A percentile compares a stretch with the other conserved stretches of the same genome.
Conservation (phyloP, 768 basidiomycete genomes). For the Russula dissimulans region DNA sequence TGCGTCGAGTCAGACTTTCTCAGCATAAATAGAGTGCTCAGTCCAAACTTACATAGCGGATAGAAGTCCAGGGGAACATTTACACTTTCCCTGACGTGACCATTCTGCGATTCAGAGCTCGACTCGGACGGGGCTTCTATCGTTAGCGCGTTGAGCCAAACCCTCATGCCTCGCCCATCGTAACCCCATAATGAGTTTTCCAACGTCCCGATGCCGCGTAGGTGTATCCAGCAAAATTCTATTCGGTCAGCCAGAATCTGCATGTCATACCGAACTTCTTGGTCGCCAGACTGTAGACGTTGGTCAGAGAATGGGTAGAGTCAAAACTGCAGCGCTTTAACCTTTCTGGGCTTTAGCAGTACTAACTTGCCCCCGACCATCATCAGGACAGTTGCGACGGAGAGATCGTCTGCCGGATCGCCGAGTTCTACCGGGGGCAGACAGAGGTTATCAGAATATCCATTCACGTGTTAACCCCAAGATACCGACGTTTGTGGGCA, state of each 20-base stretch:
- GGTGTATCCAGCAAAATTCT: slow-evolving; percentile 98
- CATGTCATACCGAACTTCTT: slow-evolving; percentile 95
- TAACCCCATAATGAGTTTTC: slow-evolving; percentile 99
- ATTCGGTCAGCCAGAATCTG: slow-evolving; percentile 95
- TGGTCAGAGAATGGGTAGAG: neutral
- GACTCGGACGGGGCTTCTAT: slow-evolving; percentile 51
- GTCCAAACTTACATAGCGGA: slow-evolving; percentile 68
- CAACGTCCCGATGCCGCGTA: slow-evolving; percentile 83
- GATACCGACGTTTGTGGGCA: slow-evolving; percentile 76
- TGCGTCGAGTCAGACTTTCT: slow-evolving; percentile 26
- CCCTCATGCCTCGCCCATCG: slow-evolving; percentile 78
- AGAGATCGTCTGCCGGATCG: slow-evolving; percentile 85
- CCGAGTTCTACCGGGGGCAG: slow-evolving; percentile 61
- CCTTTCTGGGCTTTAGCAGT: slow-evolving; percentile 82
- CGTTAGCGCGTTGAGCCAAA: slow-evolving; percentile 93
- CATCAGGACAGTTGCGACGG: slow-evolving; percentile 92
- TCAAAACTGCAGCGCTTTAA: slow-evolving; percentile 20
- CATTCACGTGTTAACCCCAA: neutral
- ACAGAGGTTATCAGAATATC: slow-evolving; percentile 2
- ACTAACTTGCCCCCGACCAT: slow-evolving; percentile 89
- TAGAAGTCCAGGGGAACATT: slow-evolving; percentile 91
- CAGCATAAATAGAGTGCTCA: slow-evolving; percentile 3
- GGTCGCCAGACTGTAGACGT: slow-evolving; percentile 54
- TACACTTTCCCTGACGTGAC: slow-evolving; percentile 84
- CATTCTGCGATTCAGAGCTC: slow-evolving; percentile 29